These are phyloP conservation scores for Lycium ferocissimum DNA, from an alignment of 257 asterid genomes.

Conservation along the genomic window DNA sequence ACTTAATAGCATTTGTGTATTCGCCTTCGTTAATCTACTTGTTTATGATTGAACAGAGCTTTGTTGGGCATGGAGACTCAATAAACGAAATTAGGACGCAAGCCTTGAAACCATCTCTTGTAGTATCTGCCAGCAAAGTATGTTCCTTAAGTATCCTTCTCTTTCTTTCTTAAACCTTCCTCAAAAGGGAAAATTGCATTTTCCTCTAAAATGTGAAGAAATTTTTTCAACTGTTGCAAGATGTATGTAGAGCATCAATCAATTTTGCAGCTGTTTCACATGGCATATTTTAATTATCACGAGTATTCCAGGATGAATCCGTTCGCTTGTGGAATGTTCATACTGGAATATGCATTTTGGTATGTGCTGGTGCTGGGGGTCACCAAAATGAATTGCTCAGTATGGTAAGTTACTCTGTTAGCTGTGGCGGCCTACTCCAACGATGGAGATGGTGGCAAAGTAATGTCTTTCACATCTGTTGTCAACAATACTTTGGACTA, in stretches of 20 bases:
- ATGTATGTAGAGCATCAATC: neutral
- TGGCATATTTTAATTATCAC: neutral
- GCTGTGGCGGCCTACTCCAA: neutral
- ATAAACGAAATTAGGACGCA: slow-evolving; percentile 92
- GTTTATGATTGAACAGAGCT: slow-evolving; percentile 61
- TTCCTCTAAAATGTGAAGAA: neutral
- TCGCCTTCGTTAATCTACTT: slow-evolving; percentile 2
- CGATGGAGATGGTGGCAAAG: neutral
- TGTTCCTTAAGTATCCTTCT: slow-evolving; percentile 38
- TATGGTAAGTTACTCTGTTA: slow-evolving; percentile 63
- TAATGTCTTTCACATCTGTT: neutral
- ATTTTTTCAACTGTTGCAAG: neutral
- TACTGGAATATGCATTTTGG: slow-evolving; percentile 95
- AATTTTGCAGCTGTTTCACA: neutral
- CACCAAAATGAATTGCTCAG: slow-evolving; percentile 99
- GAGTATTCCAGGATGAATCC: slow-evolving; percentile 80
- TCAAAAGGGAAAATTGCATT: neutral
- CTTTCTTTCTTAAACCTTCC: slow-evolving; percentile 4
- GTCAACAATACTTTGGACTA: too few species aligned
- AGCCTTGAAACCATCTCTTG: slow-evolving; percentile 89
- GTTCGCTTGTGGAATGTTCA: slow-evolving; percentile 97
- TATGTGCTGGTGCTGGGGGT: slow-evolving; percentile 99
- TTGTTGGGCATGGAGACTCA: slow-evolving; percentile 97
- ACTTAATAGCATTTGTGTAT: neutral
- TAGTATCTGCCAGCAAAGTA: slow-evolving; percentile 94